These are phyloP conservation scores for Apiospora hydei DNA, from an alignment of 2,329 filamentous ascomycete genomes.

Conservation along the genomic window DNA sequence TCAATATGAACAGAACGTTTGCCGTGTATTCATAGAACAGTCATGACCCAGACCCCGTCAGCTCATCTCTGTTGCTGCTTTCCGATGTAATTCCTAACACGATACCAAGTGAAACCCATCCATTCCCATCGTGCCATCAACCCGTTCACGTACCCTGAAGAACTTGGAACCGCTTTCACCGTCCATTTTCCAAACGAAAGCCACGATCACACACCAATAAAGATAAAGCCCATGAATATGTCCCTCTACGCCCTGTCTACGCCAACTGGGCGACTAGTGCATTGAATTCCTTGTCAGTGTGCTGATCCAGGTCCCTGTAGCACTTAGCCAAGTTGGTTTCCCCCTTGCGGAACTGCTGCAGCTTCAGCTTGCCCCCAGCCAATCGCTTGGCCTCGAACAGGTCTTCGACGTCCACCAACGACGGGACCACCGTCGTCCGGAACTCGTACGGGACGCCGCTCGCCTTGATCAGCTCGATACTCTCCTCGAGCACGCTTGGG, in stretches of 20 bases:
- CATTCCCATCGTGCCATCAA: background rate
- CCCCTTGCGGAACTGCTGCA: conserved; percentile 6
- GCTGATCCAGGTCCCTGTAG: background rate
- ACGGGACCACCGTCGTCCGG: background rate
- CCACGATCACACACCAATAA: background rate
- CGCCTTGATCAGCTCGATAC: conserved; percentile 9
- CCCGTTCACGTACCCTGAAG: background rate
- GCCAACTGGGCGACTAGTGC: conserved; percentile 3
- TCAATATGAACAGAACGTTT: background rate
- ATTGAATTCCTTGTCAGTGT: conserved; percentile 4
- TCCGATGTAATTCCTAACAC: background rate
- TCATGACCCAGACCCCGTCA: background rate
- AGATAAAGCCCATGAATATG: background rate
- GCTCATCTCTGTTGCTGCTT: background rate
- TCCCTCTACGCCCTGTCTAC: background rate
- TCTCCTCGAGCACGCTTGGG: background rate
- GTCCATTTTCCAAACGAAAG: too few species aligned
- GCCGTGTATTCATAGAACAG: background rate
- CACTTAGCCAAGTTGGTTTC: background rate
- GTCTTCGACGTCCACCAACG: conserved; percentile 2
- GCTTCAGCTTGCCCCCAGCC: background rate
- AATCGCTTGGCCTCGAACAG: conserved; percentile 9
- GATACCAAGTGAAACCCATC: background rate
- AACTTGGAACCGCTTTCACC: background rate
- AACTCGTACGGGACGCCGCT: conserved; percentile 9